phyloP scores from a whole-genome alignment of 441 rosid genomes.

The Erysimum pusillum region DNA sequence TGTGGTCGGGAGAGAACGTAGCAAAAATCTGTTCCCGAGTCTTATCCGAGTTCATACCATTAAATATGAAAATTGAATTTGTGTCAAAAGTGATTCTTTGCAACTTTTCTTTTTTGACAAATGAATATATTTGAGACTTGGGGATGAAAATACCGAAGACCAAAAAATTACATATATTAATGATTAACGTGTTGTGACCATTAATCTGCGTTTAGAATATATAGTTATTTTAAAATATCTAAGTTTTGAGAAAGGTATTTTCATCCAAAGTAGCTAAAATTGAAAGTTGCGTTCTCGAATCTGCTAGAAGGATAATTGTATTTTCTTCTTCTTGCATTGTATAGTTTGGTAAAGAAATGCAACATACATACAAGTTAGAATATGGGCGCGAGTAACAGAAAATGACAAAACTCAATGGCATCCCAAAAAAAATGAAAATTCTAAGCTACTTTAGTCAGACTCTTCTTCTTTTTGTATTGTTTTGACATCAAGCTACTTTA shows the following conservation, averaged over 20 bases:
- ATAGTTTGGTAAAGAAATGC: not conserved
- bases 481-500: constrained; percentile 5
- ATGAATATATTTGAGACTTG: not conserved
- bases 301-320: not conserved
- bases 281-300: not conserved
- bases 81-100: not conserved
- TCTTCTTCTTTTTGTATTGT: no score
- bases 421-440: not conserved
- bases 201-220: not conserved
- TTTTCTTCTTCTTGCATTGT: not conserved
- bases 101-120: not conserved
- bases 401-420: not conserved
- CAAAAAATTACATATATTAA: no score
- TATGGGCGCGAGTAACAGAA: constrained; percentile 1
- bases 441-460: constrained; percentile 10
- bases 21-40: constrained; percentile 2
- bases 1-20: constrained; percentile 5
- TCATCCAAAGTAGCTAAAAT: not conserved
- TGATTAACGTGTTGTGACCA: no score
- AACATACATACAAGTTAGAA: not conserved
- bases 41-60: constrained; percentile 10
- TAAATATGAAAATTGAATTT: not conserved
- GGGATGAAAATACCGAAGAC: not conserved
- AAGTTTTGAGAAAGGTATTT: not conserved
- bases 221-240: not conserved